These are phyloP conservation scores for Cucurbita maxima DNA, from an alignment of 306 rosid genomes.

Conservation along the genomic window DNA sequence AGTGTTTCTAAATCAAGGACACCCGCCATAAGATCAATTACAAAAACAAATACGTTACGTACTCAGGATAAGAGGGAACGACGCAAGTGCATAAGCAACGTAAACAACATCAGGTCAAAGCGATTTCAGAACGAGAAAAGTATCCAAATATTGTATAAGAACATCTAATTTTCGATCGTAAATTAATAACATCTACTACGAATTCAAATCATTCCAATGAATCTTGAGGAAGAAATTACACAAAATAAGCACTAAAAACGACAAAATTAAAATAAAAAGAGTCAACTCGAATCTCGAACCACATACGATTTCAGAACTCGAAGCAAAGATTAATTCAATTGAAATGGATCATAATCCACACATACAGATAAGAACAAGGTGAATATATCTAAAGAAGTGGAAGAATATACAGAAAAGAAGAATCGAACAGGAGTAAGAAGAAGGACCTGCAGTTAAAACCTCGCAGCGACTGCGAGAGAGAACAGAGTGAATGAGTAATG, in stretches of 20 bases:
- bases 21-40: too few relatives aligned
- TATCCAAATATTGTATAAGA: background rate
- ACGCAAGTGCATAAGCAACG: background rate
- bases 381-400: background rate
- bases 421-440: background rate
- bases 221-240: background rate
- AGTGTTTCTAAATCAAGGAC: background rate
- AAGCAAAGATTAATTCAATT: background rate
- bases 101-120: background rate
- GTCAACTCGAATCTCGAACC: background rate
- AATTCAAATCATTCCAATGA: background rate
- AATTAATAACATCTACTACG: background rate
- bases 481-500: background rate
- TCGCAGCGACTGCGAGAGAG: slow-evolving; percentile 9
- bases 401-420: background rate
- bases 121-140: background rate
- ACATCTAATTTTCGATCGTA: background rate
- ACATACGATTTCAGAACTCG: background rate
- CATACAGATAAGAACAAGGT: too few relatives aligned
- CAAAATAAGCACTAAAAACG: background rate
- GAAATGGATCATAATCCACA: background rate
- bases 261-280: background rate
- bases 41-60: too few relatives aligned
- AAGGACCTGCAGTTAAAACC: slow-evolving; percentile 7
- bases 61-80: background rate